A percentile compares a stretch with the other conserved stretches of the same genome.
phyloP scores from a whole-genome alignment of 2,329 filamentous ascomycete species.

The Dryadomyces quercivorus region DNA sequence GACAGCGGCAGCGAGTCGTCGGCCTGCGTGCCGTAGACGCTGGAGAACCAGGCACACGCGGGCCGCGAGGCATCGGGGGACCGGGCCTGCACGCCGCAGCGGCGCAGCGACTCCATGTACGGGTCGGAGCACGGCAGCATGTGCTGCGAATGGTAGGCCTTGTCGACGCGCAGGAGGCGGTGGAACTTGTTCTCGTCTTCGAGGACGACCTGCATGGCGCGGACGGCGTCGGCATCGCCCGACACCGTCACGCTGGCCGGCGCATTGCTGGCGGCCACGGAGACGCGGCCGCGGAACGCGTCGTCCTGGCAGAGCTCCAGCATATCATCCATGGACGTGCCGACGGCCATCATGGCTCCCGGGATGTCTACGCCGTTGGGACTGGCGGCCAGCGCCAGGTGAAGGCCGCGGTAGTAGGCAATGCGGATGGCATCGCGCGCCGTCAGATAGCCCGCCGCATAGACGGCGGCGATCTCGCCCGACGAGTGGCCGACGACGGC shows the following conservation, averaged over 20 bases:
- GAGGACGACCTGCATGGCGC: constrained; percentile 10
- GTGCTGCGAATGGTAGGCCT: constrained; percentile 28
- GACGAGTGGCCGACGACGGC: constrained; percentile 20
- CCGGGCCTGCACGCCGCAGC: not conserved
- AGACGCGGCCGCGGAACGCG: not conserved
- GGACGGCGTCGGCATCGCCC: constrained; percentile 18
- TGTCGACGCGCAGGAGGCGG: constrained; percentile 23
- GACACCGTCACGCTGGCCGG: constrained; percentile 4
- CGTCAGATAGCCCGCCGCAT: constrained; percentile 15
- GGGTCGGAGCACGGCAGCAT: constrained; percentile 16
- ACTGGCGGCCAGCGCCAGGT: not conserved
- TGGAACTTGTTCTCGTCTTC: constrained; percentile 17
- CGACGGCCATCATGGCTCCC: constrained; percentile 12
- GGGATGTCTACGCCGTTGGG: not conserved
- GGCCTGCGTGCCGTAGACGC: not conserved
- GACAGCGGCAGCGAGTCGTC: not conserved
- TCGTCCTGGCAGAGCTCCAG: not conserved
- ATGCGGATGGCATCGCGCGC: constrained; percentile 7
- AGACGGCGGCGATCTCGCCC: constrained; percentile 22
- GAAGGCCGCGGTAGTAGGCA: constrained; percentile 10
- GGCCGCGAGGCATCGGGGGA: not conserved
- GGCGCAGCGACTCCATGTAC: constrained; percentile 4
- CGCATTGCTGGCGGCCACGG: not conserved
- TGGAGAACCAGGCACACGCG: not conserved
- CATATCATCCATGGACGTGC: constrained; percentile 3